A percentile compares a stretch with the other conserved stretches of the same genome.
These are phyloP conservation scores for Rhodotorula mucilaginosa DNA, from an alignment of 1,284 basidiomycete species.

Conservation along the genomic window DNA sequence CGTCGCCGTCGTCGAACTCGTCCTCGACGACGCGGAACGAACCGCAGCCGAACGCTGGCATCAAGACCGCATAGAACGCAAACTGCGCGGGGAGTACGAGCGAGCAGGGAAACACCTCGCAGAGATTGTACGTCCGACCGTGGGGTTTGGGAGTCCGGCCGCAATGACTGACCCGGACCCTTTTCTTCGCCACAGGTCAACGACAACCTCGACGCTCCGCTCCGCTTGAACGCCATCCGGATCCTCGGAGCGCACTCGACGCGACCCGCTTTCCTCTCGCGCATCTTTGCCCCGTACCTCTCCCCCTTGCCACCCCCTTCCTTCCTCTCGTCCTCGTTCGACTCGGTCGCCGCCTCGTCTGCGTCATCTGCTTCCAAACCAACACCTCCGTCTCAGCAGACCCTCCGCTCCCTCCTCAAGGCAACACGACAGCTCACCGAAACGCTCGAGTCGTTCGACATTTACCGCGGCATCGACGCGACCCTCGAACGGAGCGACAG, in stretches of 20 bases:
- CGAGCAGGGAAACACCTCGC: constrained; percentile 64
- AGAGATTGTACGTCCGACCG: constrained; percentile 60
- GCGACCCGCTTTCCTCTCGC: constrained; percentile 72
- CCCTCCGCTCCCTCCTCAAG: constrained; percentile 65
- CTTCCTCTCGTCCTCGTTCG: constrained; percentile 40
- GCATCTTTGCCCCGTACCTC: constrained; percentile 69
- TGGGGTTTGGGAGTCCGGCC: too few species aligned
- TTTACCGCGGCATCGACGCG: constrained; percentile 69
- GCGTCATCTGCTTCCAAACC: not conserved
- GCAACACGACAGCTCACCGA: constrained; percentile 65
- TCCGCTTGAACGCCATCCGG: constrained; percentile 70
- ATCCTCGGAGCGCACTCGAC: constrained; percentile 74
- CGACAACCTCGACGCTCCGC: constrained; percentile 60
- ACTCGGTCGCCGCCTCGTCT: not conserved
- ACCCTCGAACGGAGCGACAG: constrained; percentile 66
- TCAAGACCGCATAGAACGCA: constrained; percentile 63
- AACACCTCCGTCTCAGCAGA: constrained; percentile 46
- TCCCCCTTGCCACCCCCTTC: constrained; percentile 33
- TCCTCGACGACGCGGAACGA: constrained; percentile 37
- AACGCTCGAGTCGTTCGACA: constrained; percentile 65
- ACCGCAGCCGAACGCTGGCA: constrained; percentile 67
- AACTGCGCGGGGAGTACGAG: constrained; percentile 73
- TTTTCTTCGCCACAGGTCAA: constrained; percentile 58
- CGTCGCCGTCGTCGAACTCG: constrained; percentile 26
- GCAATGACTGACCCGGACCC: not conserved